Conservation (phyloP, 1,284 basidiomycete species). For the Cystobasidiaceae sp. region DNA sequence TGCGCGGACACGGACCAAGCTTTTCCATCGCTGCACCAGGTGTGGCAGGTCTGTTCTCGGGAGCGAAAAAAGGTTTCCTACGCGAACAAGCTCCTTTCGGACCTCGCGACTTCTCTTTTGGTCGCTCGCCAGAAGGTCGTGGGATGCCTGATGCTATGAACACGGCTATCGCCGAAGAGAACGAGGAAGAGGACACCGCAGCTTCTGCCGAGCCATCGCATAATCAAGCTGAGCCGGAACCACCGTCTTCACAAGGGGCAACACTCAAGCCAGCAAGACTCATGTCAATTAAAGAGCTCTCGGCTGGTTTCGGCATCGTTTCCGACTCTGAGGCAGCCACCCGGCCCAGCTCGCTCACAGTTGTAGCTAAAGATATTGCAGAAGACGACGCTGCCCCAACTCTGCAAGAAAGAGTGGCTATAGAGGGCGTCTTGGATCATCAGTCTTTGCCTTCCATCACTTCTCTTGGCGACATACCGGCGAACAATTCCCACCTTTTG, state of each 20-base stretch:
- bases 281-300: background rate
- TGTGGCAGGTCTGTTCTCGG: background rate
- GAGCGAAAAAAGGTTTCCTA: background rate
- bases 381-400: too few species aligned
- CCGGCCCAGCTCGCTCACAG: background rate
- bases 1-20: background rate
- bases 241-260: background rate
- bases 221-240: background rate
- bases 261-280: background rate
- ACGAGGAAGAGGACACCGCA: background rate
- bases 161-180: background rate
- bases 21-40: background rate
- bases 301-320: conserved; percentile 15
- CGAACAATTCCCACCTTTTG: background rate
- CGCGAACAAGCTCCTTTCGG: conserved; percentile 5
- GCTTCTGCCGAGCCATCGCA: too few species aligned
- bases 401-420: background rate
- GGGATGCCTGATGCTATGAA: background rate
- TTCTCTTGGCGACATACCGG: background rate
- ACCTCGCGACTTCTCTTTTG: background rate
- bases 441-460: background rate
- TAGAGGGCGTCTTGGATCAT: conserved; percentile 6
- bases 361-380: background rate
- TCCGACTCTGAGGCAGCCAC: background rate
- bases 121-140: background rate